A percentile compares a stretch with the other conserved stretches of the same genome.
Evolutionary conservation across 768 basidiomycete species (phyloP).

Genomic region (Mycena leptocephala): DNA sequence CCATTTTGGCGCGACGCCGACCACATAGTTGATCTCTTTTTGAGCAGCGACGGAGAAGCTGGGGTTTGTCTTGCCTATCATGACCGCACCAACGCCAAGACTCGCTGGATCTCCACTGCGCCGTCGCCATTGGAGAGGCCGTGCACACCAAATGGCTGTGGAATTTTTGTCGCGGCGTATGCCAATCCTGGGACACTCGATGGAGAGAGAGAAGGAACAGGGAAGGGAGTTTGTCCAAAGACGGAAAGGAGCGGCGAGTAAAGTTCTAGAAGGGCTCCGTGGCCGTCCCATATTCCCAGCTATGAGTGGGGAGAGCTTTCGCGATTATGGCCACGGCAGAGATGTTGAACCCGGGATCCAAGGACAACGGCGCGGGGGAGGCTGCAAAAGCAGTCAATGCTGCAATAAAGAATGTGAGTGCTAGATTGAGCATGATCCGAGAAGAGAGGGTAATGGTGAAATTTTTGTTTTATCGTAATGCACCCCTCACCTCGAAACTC

Average conservation of each 20-base stretch:
- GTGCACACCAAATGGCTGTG: constrained; percentile 37
- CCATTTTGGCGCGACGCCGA: constrained; percentile 57
- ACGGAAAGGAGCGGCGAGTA: constrained; percentile 47
- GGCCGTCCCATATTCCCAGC: constrained; percentile 52
- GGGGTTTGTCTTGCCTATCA: constrained; percentile 47
- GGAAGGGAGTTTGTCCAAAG: constrained; percentile 48
- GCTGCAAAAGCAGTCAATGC: constrained; percentile 29
- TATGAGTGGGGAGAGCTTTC: constrained; percentile 44
- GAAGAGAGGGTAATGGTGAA: too few relatives aligned
- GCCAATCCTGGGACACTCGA: constrained; percentile 32
- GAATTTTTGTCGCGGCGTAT: constrained; percentile 39
- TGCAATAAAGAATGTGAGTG: constrained; percentile 27
- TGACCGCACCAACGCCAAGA: constrained; percentile 60
- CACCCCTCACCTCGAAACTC: too few relatives aligned
- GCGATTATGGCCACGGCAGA: constrained; percentile 39
- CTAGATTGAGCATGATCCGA: too few relatives aligned
- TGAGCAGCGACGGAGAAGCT: neutral
- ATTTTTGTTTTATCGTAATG: too few relatives aligned
- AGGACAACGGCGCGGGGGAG: constrained; percentile 33
- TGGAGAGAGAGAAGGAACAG: constrained; percentile 33
- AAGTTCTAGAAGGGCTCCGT: constrained; percentile 47
- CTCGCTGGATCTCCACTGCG: constrained; percentile 74
- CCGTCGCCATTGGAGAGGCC: constrained; percentile 57
- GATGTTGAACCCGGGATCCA: constrained; percentile 47
- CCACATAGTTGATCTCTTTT: constrained; percentile 60